phyloP scores from a whole-genome alignment of 148 eudicot species.

The Rhododendron simsii region DNA sequence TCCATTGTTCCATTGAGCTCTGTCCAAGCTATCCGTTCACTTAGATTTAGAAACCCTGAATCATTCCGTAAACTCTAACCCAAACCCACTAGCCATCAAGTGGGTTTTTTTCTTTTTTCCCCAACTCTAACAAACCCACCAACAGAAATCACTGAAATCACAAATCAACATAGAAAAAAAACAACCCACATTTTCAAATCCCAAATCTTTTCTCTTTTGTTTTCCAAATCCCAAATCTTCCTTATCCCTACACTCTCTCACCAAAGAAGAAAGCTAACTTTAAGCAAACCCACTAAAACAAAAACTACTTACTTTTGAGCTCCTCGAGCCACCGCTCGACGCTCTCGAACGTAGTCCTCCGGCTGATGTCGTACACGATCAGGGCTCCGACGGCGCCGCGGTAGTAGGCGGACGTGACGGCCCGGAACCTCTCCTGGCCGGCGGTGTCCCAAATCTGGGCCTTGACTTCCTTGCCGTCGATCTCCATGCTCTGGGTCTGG shows the following conservation, averaged over 20 bases:
- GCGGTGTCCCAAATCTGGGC: slow-evolving; percentile 84
- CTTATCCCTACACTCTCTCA: neutral
- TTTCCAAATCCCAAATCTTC: no score
- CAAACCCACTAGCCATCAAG: no score
- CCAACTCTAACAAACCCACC: neutral
- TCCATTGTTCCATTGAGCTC: no score
- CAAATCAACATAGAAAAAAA: no score
- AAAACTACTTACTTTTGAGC: slow-evolving; percentile 39
- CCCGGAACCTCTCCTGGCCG: slow-evolving; percentile 63
- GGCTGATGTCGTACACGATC: slow-evolving; percentile 52
- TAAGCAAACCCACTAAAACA: neutral
- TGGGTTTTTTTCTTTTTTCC: no score
- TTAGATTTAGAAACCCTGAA: no score
- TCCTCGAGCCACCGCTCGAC: slow-evolving; percentile 58
- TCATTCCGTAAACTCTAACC: neutral
- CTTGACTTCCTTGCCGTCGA: slow-evolving; percentile 56
- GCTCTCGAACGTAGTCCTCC: slow-evolving; percentile 54
- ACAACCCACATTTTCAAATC: no score
- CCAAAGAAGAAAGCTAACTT: neutral
- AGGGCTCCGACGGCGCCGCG: slow-evolving; percentile 75
- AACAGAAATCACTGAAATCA: neutral
- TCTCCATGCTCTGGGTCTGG: slow-evolving; percentile 54
- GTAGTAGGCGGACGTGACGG: slow-evolving; percentile 72
- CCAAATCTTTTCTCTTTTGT: no score
- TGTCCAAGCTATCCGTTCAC: no score